Evolutionary conservation across 2,329 filamentous ascomycete genomes (phyloP).

Genomic region (Cladosporium cucumerinum): DNA sequence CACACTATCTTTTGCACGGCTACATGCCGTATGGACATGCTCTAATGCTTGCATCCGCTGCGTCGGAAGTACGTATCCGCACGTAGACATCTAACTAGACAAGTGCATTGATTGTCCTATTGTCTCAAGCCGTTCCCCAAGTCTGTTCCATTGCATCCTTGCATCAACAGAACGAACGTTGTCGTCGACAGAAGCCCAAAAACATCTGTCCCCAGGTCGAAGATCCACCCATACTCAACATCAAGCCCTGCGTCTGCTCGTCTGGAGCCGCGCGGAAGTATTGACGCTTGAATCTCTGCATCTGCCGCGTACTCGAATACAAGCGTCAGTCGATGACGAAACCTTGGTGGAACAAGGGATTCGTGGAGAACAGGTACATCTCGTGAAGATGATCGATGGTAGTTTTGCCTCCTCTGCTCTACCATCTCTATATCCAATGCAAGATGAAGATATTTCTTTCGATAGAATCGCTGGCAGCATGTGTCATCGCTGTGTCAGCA

Average conservation of each 20-base stretch:
- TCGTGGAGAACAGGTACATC: conserved; percentile 3
- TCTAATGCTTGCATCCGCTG: background rate
- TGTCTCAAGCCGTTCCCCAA: background rate
- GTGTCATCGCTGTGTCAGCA: conserved; percentile 5
- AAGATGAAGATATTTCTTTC: conserved; percentile 3
- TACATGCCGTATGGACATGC: background rate
- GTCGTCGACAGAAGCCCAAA: background rate
- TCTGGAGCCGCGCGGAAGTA: background rate
- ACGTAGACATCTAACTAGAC: background rate
- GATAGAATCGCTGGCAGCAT: conserved; percentile 26
- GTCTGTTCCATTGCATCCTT: background rate
- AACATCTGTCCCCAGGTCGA: background rate
- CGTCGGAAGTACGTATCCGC: background rate
- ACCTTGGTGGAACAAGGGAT: conserved; percentile 4
- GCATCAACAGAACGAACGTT: background rate
- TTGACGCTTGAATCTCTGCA: background rate
- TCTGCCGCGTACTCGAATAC: conserved; percentile 7
- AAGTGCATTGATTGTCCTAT: background rate
- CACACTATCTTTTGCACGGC: background rate
- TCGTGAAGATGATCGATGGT: background rate
- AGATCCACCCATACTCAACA: background rate
- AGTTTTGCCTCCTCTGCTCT: background rate
- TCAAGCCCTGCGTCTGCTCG: background rate
- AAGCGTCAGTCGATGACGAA: conserved; percentile 10
- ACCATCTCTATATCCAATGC: background rate